Percentiles rank a stretch among this genome's conserved stretches.
phyloP scores from a whole-genome alignment of 2,329 filamentous ascomycete genomes.

The Penicillium sp. region DNA sequence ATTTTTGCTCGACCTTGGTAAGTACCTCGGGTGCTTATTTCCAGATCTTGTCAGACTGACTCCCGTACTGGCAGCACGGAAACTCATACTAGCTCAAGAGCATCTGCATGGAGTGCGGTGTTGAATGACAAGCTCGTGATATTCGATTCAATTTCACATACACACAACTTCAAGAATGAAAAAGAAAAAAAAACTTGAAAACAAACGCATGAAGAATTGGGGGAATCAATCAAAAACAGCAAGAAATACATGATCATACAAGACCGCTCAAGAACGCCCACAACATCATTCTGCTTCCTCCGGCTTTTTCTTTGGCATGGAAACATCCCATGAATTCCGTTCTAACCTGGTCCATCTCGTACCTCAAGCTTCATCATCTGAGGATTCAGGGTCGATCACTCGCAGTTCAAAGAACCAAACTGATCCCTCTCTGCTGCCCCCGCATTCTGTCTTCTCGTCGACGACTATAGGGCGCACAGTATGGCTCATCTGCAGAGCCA shows the following conservation, averaged over 20 bases:
- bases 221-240: not conserved
- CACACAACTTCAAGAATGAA: not conserved
- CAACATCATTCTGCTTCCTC: too few species aligned
- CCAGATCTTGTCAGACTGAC: too few species aligned
- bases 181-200: conserved; percentile 15
- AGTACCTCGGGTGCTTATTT: too few species aligned
- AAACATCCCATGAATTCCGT: not conserved
- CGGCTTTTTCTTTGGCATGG: not conserved
- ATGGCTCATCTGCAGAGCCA: conserved; percentile 37
- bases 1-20: too few species aligned
- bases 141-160: too few species aligned
- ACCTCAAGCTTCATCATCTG: not conserved
- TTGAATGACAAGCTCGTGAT: too few species aligned
- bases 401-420: conserved; percentile 18
- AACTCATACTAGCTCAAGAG: too few species aligned
- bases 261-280: too few species aligned
- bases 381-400: too few species aligned
- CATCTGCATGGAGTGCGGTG: too few species aligned
- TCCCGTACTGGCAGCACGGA: too few species aligned
- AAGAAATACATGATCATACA: not conserved
- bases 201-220: conserved; percentile 2
- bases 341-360: too few species aligned
- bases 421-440: conserved; percentile 28
- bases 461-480: conserved; percentile 35
- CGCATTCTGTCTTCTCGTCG: conserved; percentile 36